Conservation (phyloP, 2,329 filamentous ascomycete genomes). For the Trichoderma pleuroti region DNA sequence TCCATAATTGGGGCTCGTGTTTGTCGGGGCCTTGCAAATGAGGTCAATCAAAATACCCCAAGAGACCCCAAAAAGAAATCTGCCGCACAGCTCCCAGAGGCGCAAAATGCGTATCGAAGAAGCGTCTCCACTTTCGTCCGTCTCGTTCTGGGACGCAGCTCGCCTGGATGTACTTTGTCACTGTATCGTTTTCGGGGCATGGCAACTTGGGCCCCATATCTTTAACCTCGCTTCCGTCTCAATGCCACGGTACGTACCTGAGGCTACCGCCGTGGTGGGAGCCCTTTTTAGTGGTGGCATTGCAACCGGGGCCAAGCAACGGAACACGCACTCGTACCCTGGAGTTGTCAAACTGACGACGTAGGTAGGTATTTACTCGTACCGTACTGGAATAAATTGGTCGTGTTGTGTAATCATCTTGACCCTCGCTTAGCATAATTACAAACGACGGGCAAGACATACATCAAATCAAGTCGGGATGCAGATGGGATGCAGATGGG, state of each 20-base stretch:
- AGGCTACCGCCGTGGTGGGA: neutral
- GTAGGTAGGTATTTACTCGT: neutral
- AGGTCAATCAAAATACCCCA: neutral
- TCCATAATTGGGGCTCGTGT: constrained; percentile 12
- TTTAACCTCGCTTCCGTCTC: neutral
- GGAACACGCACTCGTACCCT: neutral
- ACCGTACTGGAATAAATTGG: neutral
- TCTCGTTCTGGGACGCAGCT: neutral
- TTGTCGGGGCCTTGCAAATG: neutral
- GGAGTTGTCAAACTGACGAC: neutral
- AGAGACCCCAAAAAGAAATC: neutral
- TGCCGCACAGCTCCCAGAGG: neutral
- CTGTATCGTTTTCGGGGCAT: neutral
- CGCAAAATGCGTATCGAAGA: neutral
- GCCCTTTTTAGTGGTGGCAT: neutral
- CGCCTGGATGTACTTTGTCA: neutral
- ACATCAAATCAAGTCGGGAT: neutral
- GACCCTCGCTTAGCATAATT: neutral
- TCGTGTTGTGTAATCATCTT: neutral
- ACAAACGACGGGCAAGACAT: neutral
- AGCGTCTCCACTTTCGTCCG: constrained; percentile 5
- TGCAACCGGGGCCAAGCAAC: neutral
- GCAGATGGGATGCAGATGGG: neutral
- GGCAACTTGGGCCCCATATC: neutral
- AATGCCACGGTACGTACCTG: neutral